Conservation (phyloP, 371 early-diverging fungal species). For the Batkoa obscura region DNA sequence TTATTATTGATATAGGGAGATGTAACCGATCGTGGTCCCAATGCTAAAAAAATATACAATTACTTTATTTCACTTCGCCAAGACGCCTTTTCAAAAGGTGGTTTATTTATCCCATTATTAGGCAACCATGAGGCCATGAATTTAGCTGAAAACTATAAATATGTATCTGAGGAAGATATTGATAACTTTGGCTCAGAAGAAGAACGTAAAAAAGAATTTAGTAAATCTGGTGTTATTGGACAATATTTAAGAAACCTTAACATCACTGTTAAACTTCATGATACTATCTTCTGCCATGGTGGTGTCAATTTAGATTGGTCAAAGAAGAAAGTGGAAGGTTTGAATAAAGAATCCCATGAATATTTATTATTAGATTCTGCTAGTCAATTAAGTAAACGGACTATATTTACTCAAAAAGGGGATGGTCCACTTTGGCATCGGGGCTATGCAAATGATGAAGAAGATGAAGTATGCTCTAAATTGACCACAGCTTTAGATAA, state of each 20-base stretch:
- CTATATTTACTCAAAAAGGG: conserved; percentile 8
- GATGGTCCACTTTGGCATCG: conserved; percentile 38
- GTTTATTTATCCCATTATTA: conserved; percentile 27
- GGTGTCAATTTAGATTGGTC: conserved; percentile 35
- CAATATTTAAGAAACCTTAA: conserved; percentile 24
- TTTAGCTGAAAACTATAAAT: conserved; percentile 37
- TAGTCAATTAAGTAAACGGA: neutral
- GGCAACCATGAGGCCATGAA: conserved; percentile 47
- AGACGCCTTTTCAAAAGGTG: conserved; percentile 37
- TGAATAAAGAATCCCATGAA: neutral
- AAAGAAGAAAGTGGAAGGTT: conserved; percentile 12
- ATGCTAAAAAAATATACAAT: conserved; percentile 43
- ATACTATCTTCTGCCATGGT: conserved; percentile 53
- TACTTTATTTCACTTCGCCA: conserved; percentile 27
- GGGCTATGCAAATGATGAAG: conserved; percentile 35
- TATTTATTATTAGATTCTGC: neutral
- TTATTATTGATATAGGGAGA: too few relatives aligned
- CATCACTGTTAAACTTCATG: conserved; percentile 31
- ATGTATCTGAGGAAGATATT: conserved; percentile 40
- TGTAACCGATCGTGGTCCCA: conserved; percentile 49
- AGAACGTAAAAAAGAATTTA: conserved; percentile 28
- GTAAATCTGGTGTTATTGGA: conserved; percentile 42
- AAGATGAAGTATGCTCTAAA: conserved; percentile 20
- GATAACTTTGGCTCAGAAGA: conserved; percentile 36
- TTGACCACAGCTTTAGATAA: conserved; percentile 25